These are phyloP conservation scores for Cladophialophora chaetospira DNA, from an alignment of 2,329 filamentous ascomycete species.

Conservation along the genomic window DNA sequence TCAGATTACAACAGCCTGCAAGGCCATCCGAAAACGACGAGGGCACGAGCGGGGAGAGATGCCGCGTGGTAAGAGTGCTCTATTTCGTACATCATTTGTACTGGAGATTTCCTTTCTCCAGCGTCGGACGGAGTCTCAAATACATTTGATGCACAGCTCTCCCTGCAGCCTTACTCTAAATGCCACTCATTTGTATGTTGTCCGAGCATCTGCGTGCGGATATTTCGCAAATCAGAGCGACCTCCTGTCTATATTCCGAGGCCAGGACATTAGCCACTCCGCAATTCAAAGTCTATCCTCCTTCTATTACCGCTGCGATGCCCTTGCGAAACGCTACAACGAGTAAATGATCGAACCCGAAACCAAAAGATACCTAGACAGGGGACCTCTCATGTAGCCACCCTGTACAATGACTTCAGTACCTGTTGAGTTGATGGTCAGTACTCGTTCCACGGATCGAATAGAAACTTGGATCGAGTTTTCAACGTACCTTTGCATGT, in stretches of 20 bases:
- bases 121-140: neutral
- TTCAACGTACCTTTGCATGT: slow-evolving; percentile 66
- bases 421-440: slow-evolving; percentile 23
- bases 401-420: slow-evolving; percentile 31
- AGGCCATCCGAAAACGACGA: neutral
- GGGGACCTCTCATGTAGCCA: neutral
- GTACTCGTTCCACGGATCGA: neutral
- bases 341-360: neutral
- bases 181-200: neutral
- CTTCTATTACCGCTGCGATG: neutral
- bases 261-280: neutral
- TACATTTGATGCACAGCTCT: neutral
- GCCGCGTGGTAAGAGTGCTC: neutral
- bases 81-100: neutral
- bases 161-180: too few species aligned
- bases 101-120: neutral
- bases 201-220: too few species aligned
- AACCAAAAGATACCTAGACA: neutral
- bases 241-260: neutral
- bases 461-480: neutral
- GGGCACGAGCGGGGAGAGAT: neutral
- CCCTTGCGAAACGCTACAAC: neutral
- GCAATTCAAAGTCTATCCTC: slow-evolving; percentile 1
- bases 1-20: neutral
- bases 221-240: neutral